Evolutionary conservation across 2,329 filamentous ascomycete species (phyloP).

Genomic region (Calonectria pauciramosa): DNA sequence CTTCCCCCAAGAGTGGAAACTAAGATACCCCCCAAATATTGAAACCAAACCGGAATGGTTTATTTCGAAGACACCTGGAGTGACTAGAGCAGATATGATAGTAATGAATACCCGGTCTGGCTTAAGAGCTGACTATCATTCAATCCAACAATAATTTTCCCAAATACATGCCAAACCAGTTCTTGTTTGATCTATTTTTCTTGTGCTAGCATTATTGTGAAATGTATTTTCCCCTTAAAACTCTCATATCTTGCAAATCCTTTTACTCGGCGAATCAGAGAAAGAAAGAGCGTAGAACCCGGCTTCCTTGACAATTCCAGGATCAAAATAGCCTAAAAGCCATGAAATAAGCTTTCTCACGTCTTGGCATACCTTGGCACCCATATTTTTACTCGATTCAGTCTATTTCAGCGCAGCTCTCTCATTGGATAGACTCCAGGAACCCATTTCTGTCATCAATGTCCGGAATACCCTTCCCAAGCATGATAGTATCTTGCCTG

Average conservation of each 20-base stretch:
- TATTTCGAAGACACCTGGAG: not conserved
- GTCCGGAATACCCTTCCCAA: not conserved
- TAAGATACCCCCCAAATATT: not conserved
- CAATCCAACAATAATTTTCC: not conserved
- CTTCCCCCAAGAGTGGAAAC: not conserved
- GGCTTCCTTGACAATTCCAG: not conserved
- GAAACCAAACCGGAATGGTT: not conserved
- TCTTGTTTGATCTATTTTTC: not conserved
- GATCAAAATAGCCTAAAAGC: not conserved
- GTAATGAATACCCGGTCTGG: not conserved
- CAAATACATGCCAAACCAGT: not conserved
- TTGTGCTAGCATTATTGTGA: not conserved
- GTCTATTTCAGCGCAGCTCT: not conserved
- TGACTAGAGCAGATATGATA: not conserved
- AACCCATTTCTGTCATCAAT: not conserved
- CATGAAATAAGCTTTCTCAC: not conserved
- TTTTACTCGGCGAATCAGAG: not conserved
- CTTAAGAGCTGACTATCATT: not conserved
- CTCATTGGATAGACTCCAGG: not conserved
- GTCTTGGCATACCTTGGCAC: not conserved
- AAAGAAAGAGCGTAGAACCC: not conserved
- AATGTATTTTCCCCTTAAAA: not conserved
- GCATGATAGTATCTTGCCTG: not conserved
- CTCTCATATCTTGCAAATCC: not conserved
- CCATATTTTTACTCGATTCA: not conserved